Conservation (phyloP, 1,284 basidiomycete species). For the Bjerkandera adusta region DNA sequence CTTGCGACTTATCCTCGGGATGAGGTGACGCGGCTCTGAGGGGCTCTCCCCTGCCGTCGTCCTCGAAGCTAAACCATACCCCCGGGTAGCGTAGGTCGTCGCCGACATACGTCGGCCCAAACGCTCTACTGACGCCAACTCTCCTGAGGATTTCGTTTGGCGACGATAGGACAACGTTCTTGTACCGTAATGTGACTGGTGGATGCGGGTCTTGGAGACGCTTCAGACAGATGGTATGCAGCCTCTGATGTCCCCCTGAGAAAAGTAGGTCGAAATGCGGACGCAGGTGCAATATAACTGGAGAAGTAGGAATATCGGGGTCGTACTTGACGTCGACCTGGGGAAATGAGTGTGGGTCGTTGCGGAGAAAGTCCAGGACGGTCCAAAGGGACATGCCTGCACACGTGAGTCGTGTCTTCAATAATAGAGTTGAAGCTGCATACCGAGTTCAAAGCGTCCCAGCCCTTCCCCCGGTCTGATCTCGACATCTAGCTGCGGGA, state of each 20-base stretch:
- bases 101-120: conserved; percentile 84
- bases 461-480: conserved; percentile 76
- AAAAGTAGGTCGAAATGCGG: conserved; percentile 81
- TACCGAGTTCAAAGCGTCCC: conserved; percentile 78
- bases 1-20: conserved; percentile 61
- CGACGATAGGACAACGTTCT: conserved; percentile 60
- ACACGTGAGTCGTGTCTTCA: background rate
- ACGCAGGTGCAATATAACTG: conserved; percentile 74
- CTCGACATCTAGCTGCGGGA: conserved; percentile 69
- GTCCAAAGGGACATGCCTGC: conserved; percentile 85
- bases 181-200: conserved; percentile 68
- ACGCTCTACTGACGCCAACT: conserved; percentile 67
- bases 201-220: conserved; percentile 62
- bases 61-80: conserved; percentile 77
- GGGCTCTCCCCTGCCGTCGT: conserved; percentile 52
- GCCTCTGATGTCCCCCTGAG: conserved; percentile 70
- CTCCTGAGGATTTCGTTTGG: conserved; percentile 58
- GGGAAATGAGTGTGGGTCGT: conserved; percentile 66
- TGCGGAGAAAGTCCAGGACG: conserved; percentile 67
- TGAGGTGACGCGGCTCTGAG: conserved; percentile 34
- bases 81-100: conserved; percentile 81
- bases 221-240: conserved; percentile 72
- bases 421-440: conserved; percentile 6
- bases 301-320: conserved; percentile 69
- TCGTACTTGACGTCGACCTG: conserved; percentile 86